Conservation (phyloP, 768 basidiomycete genomes). For the Kwoniella dendrophila region DNA sequence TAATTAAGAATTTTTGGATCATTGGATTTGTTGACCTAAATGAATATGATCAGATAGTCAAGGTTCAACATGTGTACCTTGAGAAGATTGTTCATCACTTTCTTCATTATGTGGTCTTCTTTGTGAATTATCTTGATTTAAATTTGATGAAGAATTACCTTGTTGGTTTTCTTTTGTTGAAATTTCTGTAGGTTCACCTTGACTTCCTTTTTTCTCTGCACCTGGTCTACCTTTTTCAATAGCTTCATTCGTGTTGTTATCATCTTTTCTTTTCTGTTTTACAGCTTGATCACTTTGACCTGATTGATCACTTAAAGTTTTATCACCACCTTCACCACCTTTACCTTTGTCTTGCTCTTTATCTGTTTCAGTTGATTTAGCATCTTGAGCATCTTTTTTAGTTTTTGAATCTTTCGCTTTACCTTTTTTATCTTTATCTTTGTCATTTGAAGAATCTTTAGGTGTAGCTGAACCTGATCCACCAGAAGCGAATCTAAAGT, state of each 20-base stretch:
- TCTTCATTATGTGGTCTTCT: no score
- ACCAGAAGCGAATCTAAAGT: constrained; percentile 36
- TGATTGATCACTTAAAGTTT: constrained; percentile 19
- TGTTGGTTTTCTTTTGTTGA: constrained; percentile 5
- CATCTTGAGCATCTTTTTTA: constrained; percentile 21
- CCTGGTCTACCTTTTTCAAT: neutral
- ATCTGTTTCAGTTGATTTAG: constrained; percentile 1
- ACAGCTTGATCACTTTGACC: constrained; percentile 15
- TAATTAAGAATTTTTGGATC: no score
- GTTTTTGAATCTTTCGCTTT: no score
- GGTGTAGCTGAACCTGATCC: constrained; percentile 24
- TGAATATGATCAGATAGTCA: constrained; percentile 8
- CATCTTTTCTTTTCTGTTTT: constrained; percentile 4
- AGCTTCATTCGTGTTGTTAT: neutral
- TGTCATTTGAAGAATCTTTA: constrained; percentile 14
- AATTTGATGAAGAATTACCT: constrained; percentile 3
- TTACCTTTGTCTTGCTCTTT: constrained; percentile 7
- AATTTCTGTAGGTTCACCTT: constrained; percentile 4
- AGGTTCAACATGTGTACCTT: constrained; percentile 27
- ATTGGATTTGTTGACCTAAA: neutral
- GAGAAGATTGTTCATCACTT: constrained; percentile 16
- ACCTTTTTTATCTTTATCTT: constrained; percentile 23
- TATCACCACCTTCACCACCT: constrained; percentile 22
- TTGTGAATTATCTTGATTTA: constrained; percentile 9
- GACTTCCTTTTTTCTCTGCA: neutral